These are phyloP conservation scores for sorghum (Sorghum bicolor) DNA, from an alignment of 176 grass and related monocot genomes.

Conservation along the genomic window Sorghum_bicolor_NCBIv3 NC_012872.2:52238001-52238500, in stretches of 20 bases:
- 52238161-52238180: background rate
- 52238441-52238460: background rate
- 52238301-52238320: background rate
- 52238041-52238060: slow-evolving; percentile 99
- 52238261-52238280: background rate
- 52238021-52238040: slow-evolving; percentile 13
- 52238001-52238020: slow-evolving; percentile 5
- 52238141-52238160: slow-evolving; percentile 3
- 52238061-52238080: slow-evolving; percentile 93
- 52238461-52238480: background rate
- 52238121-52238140: slow-evolving; percentile 85
- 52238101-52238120: slow-evolving; percentile 96
- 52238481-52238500: background rate
- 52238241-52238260: background rate
- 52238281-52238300: background rate
- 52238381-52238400: background rate
- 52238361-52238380: background rate
- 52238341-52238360: background rate
- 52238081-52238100: slow-evolving; percentile 97
- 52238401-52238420: background rate
- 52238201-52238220: background rate
- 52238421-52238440: background rate
- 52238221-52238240: background rate
- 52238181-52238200: slow-evolving; percentile 3
- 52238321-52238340: background rate